A percentile compares a stretch with the other conserved stretches of the same genome.
These are phyloP conservation scores for Monosporascus sp. DNA, from an alignment of 2,329 filamentous ascomycete genomes.

Conservation along the genomic window DNA sequence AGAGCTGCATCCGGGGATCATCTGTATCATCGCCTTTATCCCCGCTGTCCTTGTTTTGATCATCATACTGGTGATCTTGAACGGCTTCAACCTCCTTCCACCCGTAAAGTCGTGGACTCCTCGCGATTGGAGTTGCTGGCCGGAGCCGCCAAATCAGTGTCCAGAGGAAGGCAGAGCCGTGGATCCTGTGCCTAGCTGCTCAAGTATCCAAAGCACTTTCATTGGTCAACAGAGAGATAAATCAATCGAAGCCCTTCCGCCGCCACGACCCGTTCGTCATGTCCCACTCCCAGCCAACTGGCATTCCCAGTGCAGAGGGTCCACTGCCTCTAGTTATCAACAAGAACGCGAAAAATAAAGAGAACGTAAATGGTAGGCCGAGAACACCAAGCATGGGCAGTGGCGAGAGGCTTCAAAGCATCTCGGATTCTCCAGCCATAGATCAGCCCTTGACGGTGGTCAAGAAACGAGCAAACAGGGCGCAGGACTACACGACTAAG, in stretches of 20 bases:
- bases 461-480: conserved; percentile 17
- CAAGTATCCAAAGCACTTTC: conserved; percentile 20
- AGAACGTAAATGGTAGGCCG: conserved; percentile 11
- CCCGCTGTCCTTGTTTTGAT: conserved; percentile 30
- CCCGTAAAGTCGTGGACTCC: not conserved
- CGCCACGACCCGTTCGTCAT: conserved; percentile 7
- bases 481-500: conserved; percentile 1
- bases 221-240: conserved; percentile 15
- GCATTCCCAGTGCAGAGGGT: conserved; percentile 7
- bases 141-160: not conserved
- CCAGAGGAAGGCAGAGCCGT: not conserved
- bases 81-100: conserved; percentile 19
- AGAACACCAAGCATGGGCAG: conserved; percentile 13
- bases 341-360: conserved; percentile 20
- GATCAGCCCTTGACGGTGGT: conserved; percentile 20
- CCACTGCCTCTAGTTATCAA: conserved; percentile 22
- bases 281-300: conserved; percentile 1
- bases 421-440: conserved; percentile 10
- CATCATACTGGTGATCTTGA: conserved; percentile 25
- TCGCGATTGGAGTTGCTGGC: conserved; percentile 2
- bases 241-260: conserved; percentile 3
- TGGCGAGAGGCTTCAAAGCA: conserved; percentile 4
- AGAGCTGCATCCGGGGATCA: conserved; percentile 13
- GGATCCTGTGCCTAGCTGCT: conserved; percentile 8
- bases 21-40: conserved; percentile 20